Percentiles rank a stretch among this genome's conserved stretches.
Conservation (phyloP, 495 filamentous ascomycete genomes). For the Aspergillus nidulans region DNA sequence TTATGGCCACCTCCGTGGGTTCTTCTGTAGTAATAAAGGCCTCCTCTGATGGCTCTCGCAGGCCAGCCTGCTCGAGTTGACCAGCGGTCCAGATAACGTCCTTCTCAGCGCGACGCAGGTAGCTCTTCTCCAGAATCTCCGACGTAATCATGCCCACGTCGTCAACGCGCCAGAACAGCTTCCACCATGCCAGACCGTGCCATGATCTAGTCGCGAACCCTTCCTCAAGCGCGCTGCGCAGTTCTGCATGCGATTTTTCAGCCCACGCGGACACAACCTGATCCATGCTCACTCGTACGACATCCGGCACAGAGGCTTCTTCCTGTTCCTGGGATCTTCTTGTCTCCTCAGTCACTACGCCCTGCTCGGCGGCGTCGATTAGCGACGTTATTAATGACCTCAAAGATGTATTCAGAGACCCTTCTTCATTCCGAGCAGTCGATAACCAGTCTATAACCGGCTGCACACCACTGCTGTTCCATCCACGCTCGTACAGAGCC, state of each 20-base stretch:
- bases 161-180: constrained; percentile 89
- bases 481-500: constrained; percentile 63
- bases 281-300: constrained; percentile 48
- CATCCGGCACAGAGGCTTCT: constrained; percentile 33
- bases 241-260: constrained; percentile 73
- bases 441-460: constrained; percentile 64
- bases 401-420: constrained; percentile 56
- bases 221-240: constrained; percentile 68
- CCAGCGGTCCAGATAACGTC: constrained; percentile 77
- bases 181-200: constrained; percentile 84
- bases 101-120: constrained; percentile 70
- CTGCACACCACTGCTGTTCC: constrained; percentile 67
- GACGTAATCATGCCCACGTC: constrained; percentile 78
- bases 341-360: constrained; percentile 48
- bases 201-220: constrained; percentile 69
- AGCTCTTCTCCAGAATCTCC: constrained; percentile 69
- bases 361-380: constrained; percentile 51
- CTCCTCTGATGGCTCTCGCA: constrained; percentile 27
- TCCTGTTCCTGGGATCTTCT: constrained; percentile 31
- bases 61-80: constrained; percentile 66
- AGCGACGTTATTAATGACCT: constrained; percentile 63
- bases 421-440: constrained; percentile 38
- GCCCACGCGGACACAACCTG: constrained; percentile 65
- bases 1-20: background rate
- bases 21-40: background rate